A percentile compares a stretch with the other conserved stretches of the same genome.
These are phyloP conservation scores for Cutaneotrichosporon sp. DNA, from an alignment of 1,284 basidiomycete species.

Conservation along the genomic window DNA sequence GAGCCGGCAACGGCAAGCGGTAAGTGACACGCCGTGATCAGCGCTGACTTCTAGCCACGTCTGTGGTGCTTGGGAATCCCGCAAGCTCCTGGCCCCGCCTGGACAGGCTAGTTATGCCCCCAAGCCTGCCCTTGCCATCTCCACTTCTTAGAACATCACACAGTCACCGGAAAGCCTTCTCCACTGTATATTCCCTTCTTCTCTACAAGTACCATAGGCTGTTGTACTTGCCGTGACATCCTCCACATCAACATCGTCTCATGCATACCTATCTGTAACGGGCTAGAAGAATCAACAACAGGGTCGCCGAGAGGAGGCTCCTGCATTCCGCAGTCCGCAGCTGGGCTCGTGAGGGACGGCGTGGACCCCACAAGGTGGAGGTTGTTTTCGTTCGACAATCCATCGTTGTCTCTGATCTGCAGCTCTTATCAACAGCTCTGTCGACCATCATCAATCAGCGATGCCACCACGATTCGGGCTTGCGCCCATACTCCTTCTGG, in stretches of 20 bases:
- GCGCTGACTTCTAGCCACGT: slow-evolving; percentile 30
- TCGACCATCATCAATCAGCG: no score
- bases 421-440: neutral
- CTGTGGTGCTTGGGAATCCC: slow-evolving; percentile 40
- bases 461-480: neutral
- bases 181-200: slow-evolving; percentile 1
- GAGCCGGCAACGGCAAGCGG: slow-evolving; percentile 46
- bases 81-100: slow-evolving; percentile 20
- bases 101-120: neutral
- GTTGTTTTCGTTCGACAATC: neutral
- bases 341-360: neutral
- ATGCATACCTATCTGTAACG: neutral
- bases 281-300: neutral
- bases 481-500: slow-evolving; percentile 3
- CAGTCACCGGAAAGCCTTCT: neutral
- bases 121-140: neutral
- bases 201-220: neutral
- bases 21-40: slow-evolving; percentile 18
- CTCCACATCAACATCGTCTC: neutral
- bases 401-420: neutral
- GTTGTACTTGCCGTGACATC: slow-evolving; percentile 1
- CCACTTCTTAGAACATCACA: neutral
- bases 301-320: neutral
- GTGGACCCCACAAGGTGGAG: neutral
- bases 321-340: neutral